These are phyloP conservation scores for Drechslerella coelobrocha DNA, from an alignment of 2,329 filamentous ascomycete genomes.

Conservation along the genomic window DNA sequence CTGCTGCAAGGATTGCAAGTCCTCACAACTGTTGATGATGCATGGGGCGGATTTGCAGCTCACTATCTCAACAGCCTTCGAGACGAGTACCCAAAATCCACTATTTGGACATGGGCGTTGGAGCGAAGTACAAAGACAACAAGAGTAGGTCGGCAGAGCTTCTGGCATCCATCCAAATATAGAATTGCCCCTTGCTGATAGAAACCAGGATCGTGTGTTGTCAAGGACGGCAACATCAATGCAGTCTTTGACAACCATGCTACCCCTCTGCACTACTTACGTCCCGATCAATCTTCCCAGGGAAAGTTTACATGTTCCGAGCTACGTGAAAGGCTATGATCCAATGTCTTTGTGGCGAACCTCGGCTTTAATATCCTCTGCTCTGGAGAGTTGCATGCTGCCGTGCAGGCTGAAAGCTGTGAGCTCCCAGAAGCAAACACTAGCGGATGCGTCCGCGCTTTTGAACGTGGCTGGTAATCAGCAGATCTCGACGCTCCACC, in stretches of 20 bases:
- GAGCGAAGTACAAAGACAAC: constrained; percentile 68
- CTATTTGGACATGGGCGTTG: constrained; percentile 85
- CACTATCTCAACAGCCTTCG: constrained; percentile 77
- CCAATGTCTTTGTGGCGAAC: constrained; percentile 30
- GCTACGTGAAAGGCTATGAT: constrained; percentile 38
- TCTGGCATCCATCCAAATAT: constrained; percentile 12
- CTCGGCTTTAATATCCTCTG: constrained; percentile 41
- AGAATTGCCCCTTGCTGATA: constrained; percentile 8
- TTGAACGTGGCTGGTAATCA: constrained; percentile 41
- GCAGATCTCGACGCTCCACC: constrained; percentile 41
- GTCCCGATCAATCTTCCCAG: constrained; percentile 43
- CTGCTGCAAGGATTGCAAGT: constrained; percentile 87
- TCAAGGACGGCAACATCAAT: constrained; percentile 31
- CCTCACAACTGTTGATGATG: constrained; percentile 74
- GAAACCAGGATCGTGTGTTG: constrained; percentile 46
- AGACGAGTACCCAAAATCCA: constrained; percentile 83
- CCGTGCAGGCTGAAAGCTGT: constrained; percentile 29
- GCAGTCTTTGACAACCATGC: constrained; percentile 24
- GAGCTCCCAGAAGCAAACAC: constrained; percentile 20
- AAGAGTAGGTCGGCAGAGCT: constrained; percentile 61
- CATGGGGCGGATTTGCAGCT: constrained; percentile 79
- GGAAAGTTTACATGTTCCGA: constrained; percentile 22
- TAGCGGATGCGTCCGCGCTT: constrained; percentile 31
- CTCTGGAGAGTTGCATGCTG: constrained; percentile 36
- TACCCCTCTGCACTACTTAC: constrained; percentile 43